Conservation (phyloP, 495 filamentous ascomycete species). For the Tuber brumale region DNA sequence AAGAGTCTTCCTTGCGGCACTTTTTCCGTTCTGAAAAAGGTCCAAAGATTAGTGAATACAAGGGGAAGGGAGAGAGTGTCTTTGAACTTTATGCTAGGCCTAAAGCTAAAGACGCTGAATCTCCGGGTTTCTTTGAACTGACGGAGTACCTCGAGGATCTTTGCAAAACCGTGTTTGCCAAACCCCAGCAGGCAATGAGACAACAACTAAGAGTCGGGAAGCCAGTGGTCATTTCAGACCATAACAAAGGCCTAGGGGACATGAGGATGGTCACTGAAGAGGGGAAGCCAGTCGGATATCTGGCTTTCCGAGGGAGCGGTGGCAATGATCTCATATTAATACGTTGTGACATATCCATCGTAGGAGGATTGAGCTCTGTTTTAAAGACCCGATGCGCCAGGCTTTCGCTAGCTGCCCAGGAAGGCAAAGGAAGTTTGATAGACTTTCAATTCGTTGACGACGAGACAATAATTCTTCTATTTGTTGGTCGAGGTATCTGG, state of each 20-base stretch:
- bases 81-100: constrained; percentile 35
- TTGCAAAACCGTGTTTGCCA: constrained; percentile 52
- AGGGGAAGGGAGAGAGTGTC: constrained; percentile 39
- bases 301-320: constrained; percentile 38
- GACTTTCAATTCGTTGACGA: constrained; percentile 56
- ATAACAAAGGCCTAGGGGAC: constrained; percentile 37
- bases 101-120: constrained; percentile 22
- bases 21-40: constrained; percentile 29
- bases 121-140: constrained; percentile 52
- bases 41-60: constrained; percentile 29
- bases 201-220: constrained; percentile 53
- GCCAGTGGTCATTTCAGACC: constrained; percentile 46
- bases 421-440: constrained; percentile 44
- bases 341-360: constrained; percentile 47
- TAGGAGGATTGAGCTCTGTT: constrained; percentile 53
- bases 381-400: constrained; percentile 46
- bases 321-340: constrained; percentile 43
- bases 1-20: constrained; percentile 32
- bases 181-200: constrained; percentile 55
- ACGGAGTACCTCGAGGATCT: constrained; percentile 50
- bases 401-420: constrained; percentile 38
- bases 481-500: constrained; percentile 46
- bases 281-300: constrained; percentile 38
- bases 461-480: constrained; percentile 50
- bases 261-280: constrained; percentile 44